These are phyloP conservation scores for Chlamydomonas reinhardtii DNA, from an alignment of 163 green algal genomes.

Conservation along the genomic window DNA sequence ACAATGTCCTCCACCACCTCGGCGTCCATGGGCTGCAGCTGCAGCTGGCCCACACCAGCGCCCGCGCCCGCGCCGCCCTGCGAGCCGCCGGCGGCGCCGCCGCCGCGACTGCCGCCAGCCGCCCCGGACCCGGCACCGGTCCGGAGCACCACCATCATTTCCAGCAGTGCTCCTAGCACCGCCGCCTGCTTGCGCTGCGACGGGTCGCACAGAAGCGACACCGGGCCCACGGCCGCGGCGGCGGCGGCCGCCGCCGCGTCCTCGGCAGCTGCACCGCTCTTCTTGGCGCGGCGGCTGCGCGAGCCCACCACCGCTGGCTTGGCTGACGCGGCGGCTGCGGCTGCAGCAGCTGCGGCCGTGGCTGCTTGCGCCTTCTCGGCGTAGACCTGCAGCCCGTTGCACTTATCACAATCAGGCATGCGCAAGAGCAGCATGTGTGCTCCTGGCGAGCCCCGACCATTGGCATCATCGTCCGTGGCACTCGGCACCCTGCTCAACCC, in stretches of 20 bases:
- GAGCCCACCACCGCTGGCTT: too few species aligned
- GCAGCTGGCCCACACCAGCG: not conserved
- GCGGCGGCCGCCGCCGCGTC: not conserved
- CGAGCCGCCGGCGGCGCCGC: too few species aligned
- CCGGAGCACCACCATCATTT: slow-evolving; percentile 46
- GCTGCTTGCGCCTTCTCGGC: too few species aligned
- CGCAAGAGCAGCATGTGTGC: too few species aligned
- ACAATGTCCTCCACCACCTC: slow-evolving; percentile 56
- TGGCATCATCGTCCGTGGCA: too few species aligned
- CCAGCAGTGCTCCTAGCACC: slow-evolving; percentile 65
- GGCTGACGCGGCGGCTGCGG: too few species aligned
- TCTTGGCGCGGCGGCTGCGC: not conserved
- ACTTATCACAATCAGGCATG: too few species aligned
- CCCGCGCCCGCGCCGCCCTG: not conserved
- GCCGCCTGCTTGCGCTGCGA: slow-evolving; percentile 25
- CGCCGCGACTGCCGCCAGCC: too few species aligned
- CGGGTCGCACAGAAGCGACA: slow-evolving; percentile 1
- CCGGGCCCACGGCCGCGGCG: not conserved
- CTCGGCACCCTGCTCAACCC: too few species aligned
- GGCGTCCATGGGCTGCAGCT: slow-evolving; percentile 41
- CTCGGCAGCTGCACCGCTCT: too few species aligned
- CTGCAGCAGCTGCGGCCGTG: not conserved
- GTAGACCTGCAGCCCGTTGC: too few species aligned
- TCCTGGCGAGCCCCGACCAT: too few species aligned
- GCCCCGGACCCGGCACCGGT: not conserved